These are phyloP conservation scores for Metarhizium rileyi DNA, from an alignment of 2,329 filamentous ascomycete species.

Conservation along the genomic window DNA sequence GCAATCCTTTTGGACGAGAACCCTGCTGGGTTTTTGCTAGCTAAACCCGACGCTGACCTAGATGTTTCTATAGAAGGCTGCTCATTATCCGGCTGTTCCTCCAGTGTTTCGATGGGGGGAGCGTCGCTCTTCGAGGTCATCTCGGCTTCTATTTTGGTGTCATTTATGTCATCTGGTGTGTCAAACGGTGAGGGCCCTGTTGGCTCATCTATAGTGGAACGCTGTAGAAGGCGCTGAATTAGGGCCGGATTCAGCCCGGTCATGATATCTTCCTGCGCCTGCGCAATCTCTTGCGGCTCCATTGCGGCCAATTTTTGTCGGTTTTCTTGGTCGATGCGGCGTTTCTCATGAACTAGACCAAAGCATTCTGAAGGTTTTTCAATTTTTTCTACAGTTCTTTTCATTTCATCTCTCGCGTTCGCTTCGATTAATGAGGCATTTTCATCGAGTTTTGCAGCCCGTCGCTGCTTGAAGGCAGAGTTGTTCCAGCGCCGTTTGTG, in stretches of 20 bases:
- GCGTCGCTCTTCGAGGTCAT: neutral
- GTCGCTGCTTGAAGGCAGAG: constrained; percentile 68
- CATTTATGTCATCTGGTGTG: neutral
- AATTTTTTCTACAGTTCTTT: neutral
- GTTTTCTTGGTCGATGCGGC: constrained; percentile 77
- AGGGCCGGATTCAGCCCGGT: constrained; percentile 64
- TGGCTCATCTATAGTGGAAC: constrained; percentile 64
- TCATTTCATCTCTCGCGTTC: neutral
- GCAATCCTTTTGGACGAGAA: constrained; percentile 17
- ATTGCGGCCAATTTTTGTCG: constrained; percentile 62
- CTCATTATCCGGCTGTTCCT: neutral
- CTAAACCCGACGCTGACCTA: neutral
- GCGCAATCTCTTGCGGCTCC: constrained; percentile 71
- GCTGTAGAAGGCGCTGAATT: constrained; percentile 64
- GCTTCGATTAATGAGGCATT: constrained; percentile 4
- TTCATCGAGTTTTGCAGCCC: constrained; percentile 14
- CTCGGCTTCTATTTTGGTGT: neutral
- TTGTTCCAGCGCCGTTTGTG: constrained; percentile 66
- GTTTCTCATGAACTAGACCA: constrained; percentile 52
- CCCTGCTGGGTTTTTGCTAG: neutral
- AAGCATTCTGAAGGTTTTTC: constrained; percentile 12
- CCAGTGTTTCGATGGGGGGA: neutral
- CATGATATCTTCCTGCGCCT: constrained; percentile 73
- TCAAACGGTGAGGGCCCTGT: constrained; percentile 34
- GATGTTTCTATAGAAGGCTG: neutral